phyloP scores from a whole-genome alignment of 148 eudicot species.

The Rhododendron henanense region DNA sequence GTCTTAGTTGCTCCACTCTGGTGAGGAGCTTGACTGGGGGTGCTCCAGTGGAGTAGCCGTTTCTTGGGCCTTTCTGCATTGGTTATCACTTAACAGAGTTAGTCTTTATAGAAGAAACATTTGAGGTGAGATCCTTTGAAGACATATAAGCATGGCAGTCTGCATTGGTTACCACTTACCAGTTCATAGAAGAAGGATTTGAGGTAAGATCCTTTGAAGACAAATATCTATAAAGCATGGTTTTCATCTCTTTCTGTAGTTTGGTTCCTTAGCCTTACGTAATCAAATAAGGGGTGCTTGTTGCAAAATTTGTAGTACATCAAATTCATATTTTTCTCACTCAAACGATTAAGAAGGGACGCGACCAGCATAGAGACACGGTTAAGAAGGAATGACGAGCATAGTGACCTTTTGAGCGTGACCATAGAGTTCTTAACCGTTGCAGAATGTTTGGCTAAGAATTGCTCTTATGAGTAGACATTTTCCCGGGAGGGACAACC shows the following conservation, averaged over 20 bases:
- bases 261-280: not conserved
- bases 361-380: not conserved
- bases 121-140: not conserved
- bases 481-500: not conserved
- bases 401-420: not conserved
- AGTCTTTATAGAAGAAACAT: not conserved
- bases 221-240: not conserved
- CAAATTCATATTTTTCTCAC: not conserved
- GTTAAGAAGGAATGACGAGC: not conserved
- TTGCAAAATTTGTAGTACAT: not conserved
- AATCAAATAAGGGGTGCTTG: not conserved
- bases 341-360: not conserved
- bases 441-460: not conserved
- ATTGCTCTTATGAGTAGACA: not conserved
- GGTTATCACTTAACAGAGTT: not conserved
- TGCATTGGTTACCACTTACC: not conserved
- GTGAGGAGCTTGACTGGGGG: constrained; percentile 69
- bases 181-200: not conserved
- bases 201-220: not conserved
- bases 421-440: not conserved
- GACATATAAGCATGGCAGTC: not conserved
- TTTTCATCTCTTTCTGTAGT: not conserved
- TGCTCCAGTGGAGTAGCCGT: constrained; percentile 17
- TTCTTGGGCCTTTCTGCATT: constrained; percentile 40
- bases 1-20: constrained; percentile 80